Conservation (phyloP, 345 rosid species). For the Populus pruinosa region DNA sequence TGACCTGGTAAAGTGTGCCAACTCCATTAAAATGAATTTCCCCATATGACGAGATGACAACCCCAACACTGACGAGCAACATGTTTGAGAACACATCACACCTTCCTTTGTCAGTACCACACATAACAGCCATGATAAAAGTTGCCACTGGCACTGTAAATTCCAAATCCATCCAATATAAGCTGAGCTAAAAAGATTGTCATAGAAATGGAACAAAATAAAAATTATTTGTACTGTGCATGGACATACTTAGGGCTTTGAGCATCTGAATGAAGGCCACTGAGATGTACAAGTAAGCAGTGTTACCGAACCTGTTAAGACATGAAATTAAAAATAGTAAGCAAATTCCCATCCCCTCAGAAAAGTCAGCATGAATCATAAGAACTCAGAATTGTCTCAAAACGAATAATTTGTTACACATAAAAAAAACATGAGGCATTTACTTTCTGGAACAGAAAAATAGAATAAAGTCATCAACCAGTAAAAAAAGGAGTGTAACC, state of each 20-base stretch:
- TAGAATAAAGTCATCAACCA: not conserved
- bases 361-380: not conserved
- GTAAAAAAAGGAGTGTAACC: not conserved
- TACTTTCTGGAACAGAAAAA: not conserved
- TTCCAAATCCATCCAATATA: slow-evolving; percentile 23
- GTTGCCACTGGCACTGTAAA: slow-evolving; percentile 98
- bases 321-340: slow-evolving; percentile 10
- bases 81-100: slow-evolving; percentile 87
- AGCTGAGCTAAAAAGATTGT: slow-evolving; percentile 17
- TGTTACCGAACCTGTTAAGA: slow-evolving; percentile 83
- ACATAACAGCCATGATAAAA: slow-evolving; percentile 75
- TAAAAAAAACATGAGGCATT: not conserved
- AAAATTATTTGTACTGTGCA: not conserved
- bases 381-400: not conserved
- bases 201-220: not conserved
- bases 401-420: not conserved
- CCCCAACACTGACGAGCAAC: slow-evolving; percentile 95
- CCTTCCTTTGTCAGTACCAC: slow-evolving; percentile 91
- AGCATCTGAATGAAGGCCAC: slow-evolving; percentile 99
- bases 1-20: slow-evolving; percentile 91
- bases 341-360: not conserved
- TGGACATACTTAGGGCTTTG: slow-evolving; percentile 83
- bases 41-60: slow-evolving; percentile 89
- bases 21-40: slow-evolving; percentile 90
- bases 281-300: slow-evolving; percentile 85